Evolutionary conservation across 2,329 filamentous ascomycete genomes (phyloP).

Genomic region (Ceratocystis harringtonii): DNA sequence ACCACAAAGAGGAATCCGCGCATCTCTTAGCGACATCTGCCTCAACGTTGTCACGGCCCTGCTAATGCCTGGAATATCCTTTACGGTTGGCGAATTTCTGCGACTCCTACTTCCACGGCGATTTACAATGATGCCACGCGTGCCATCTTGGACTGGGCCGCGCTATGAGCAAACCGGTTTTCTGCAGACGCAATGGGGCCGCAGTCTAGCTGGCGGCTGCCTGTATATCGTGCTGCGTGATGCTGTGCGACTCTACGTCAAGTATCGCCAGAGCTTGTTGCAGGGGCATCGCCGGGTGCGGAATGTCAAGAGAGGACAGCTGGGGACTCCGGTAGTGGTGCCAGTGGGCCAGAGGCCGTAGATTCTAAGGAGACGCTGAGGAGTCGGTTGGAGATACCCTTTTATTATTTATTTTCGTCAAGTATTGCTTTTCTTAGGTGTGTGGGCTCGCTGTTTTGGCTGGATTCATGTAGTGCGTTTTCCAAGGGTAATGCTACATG

Average conservation of each 20-base stretch:
- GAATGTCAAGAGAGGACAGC: constrained; percentile 26
- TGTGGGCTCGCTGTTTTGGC: too few species aligned
- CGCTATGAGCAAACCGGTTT: constrained; percentile 41
- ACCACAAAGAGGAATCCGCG: constrained; percentile 23
- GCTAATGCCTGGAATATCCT: constrained; percentile 69
- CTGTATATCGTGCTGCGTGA: constrained; percentile 75
- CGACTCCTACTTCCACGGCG: constrained; percentile 50
- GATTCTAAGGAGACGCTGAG: background rate
- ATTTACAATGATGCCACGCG: constrained; percentile 40
- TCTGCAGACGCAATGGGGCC: constrained; percentile 72
- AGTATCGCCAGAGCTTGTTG: constrained; percentile 45
- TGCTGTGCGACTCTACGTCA: constrained; percentile 44
- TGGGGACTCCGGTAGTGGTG: background rate
- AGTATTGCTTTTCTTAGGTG: background rate
- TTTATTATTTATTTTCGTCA: background rate
- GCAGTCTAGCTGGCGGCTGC: constrained; percentile 77
- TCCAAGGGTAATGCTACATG: background rate
- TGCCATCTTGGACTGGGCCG: constrained; percentile 14
- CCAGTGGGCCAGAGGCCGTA: background rate
- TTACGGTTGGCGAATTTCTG: constrained; percentile 60
- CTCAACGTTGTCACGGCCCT: constrained; percentile 42
- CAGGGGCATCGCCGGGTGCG: constrained; percentile 39
- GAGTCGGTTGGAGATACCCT: background rate
- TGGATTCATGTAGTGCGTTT: background rate
- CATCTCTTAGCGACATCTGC: constrained; percentile 30